A percentile compares a stretch with the other conserved stretches of the same genome.
These are phyloP conservation scores for Rozella allomycis DNA, from an alignment of 371 early-diverging fungal species.

Conservation along the genomic window DNA sequence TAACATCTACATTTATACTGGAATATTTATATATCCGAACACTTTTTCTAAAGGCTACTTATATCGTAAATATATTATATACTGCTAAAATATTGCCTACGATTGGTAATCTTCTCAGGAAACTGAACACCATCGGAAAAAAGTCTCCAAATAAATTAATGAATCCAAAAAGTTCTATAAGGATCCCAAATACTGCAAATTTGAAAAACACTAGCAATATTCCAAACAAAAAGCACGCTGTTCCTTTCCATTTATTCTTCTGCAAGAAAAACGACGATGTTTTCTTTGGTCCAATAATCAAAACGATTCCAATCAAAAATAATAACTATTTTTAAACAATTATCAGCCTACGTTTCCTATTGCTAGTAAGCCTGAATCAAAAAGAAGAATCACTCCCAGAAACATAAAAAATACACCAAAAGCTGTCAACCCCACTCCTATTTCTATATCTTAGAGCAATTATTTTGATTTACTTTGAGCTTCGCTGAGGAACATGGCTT, in stretches of 20 bases:
- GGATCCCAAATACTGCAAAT: constrained; percentile 64
- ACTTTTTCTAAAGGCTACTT: too few species aligned
- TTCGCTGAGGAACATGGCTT: too few species aligned
- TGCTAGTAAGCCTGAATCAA: constrained; percentile 82
- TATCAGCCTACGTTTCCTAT: constrained; percentile 66
- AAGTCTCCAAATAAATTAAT: constrained; percentile 93
- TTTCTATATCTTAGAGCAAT: too few species aligned
- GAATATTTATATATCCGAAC: too few species aligned
- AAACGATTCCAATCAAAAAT: constrained; percentile 64
- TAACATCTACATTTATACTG: too few species aligned
- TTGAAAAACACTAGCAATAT: constrained; percentile 62
- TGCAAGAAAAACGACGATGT: constrained; percentile 59
- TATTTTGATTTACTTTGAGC: too few species aligned
- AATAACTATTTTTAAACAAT: constrained; percentile 36
- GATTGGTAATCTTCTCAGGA: not conserved
- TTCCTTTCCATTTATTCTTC: constrained; percentile 63
- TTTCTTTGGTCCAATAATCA: constrained; percentile 65
- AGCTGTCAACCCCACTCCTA: constrained; percentile 86
- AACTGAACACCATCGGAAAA: constrained; percentile 53
- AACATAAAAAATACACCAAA: constrained; percentile 81
- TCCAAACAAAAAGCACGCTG: constrained; percentile 75
- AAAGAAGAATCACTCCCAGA: constrained; percentile 70
- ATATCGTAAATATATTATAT: too few species aligned
- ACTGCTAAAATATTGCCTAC: constrained; percentile 1
- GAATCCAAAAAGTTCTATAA: constrained; percentile 77